Base-by-base conservation (phyloP, 129 eudicot genomes). In the Artemisia annua region DNA sequence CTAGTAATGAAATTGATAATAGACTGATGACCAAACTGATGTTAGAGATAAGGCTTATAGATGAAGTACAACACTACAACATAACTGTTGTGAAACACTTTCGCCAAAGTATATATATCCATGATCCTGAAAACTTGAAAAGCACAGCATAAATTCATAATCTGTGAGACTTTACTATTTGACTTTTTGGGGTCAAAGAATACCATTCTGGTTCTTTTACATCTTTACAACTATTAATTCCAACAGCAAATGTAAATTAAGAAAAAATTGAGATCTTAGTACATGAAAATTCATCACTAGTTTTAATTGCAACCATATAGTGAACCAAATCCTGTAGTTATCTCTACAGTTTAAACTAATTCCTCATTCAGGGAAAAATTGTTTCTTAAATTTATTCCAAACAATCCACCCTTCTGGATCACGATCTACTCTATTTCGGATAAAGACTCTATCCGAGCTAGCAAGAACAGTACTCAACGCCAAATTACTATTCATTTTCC, bases 301-400 rank as follows among this genome's bases (percentile, higher is more conserved):
- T 48, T 26, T 48, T n/a, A 73, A 48, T 15, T 7, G 32, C 69
- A 48, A 63, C 70, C 63, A 39, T 63, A 74, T 43, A 39, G 44
- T 48, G 22, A 66, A 65, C 59, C 39, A 73, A 49, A 71, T 4
- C 13, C 22, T 43, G 66, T 4, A 55, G 18, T 11, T 56, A 35
- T 71, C 43, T 26, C 8, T 61, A 65, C 50, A 61, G 22, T 55
- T 50, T 55, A 66, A 11, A 48, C 61, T 39, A 76, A 19, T 35
- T 19, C 50, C 51, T 76, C 73, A 76, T 43, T 66, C 75, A 7
- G 83, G 28, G 63, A 78, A 67, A 62, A 83, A 79, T 5, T 75
- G 71, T 59, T 82, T 87, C 83, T 84, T 87, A 66, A 84, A 79
- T 46, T 71, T 61, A 55, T 82, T 74, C 98, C 98, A 92, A 74